phyloP scores from a whole-genome alignment of 352 stramenopile species.

The Globisporangium ultimum region DNA sequence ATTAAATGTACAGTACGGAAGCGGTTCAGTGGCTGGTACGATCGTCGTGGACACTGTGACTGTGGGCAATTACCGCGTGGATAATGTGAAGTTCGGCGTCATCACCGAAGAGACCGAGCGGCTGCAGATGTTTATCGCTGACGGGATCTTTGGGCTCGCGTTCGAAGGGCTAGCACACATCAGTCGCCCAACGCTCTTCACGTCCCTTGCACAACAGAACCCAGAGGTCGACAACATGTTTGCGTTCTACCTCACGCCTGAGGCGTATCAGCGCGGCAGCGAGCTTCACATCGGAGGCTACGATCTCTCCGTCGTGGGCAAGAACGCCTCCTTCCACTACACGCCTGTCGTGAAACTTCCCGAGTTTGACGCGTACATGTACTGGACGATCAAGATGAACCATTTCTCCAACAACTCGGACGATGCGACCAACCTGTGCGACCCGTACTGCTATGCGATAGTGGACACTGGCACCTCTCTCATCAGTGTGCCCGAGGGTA shows the following conservation, averaged over 20 bases:
- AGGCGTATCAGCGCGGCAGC: slow-evolving; percentile 61
- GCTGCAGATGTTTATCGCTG: slow-evolving; percentile 79
- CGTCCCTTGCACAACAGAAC: slow-evolving; percentile 59
- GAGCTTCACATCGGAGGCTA: slow-evolving; percentile 85
- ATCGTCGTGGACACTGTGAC: slow-evolving; percentile 73
- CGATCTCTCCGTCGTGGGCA: slow-evolving; percentile 76
- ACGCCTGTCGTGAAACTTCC: slow-evolving; percentile 82
- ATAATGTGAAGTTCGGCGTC: slow-evolving; percentile 77
- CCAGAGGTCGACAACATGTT: slow-evolving; percentile 83
- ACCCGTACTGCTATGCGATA: slow-evolving; percentile 84
- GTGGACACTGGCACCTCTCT: slow-evolving; percentile 87
- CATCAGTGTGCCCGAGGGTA: slow-evolving; percentile 71
- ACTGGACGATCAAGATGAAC: slow-evolving; percentile 84
- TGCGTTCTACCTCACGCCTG: slow-evolving; percentile 82
- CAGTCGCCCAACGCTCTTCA: slow-evolving; percentile 80
- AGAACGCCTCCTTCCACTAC: slow-evolving; percentile 86
- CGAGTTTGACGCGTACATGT: slow-evolving; percentile 78
- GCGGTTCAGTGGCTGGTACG: slow-evolving; percentile 72
- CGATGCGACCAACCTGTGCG: slow-evolving; percentile 49
- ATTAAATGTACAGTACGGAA: slow-evolving; percentile 50
- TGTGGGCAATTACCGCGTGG: slow-evolving; percentile 63
- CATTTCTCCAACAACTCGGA: slow-evolving; percentile 30
- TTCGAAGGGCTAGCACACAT: slow-evolving; percentile 88
- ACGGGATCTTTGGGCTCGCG: slow-evolving; percentile 84
- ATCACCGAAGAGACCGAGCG: slow-evolving; percentile 63